Base-by-base conservation (phyloP, 2,329 filamentous ascomycete species). In the Apiospora arundinis region DNA sequence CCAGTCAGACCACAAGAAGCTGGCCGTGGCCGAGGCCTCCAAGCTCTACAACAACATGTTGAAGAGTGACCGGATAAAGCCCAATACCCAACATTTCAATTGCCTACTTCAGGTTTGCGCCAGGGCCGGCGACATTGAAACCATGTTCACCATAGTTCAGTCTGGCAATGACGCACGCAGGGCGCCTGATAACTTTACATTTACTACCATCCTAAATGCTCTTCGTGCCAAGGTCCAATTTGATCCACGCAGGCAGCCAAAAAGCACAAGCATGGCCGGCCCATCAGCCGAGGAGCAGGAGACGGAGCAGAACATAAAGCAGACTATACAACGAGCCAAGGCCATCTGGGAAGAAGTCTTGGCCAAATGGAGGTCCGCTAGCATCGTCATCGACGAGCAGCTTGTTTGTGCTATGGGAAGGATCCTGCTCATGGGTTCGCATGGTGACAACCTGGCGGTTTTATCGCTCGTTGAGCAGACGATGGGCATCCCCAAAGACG, bases 11-110 rank as follows among this genome's bases (percentile, higher is more conserved):
- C 87, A 92, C 72, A 82, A 86, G 0, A 84, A 87, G 60, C 80
- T 89, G 42, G 91, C 91, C 67, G 87, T 96, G 7, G 81, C 85
- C 70, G 91, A 92, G 74, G 94, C 94, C 0, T 81, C 95, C 65
- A 88, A 89, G 72, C 85, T 97, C 69, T 98, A 97, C 83, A 88
- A 93, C 75, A 90, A 90, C 70, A 92, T 98, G 83, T 86, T 87
- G 49, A 86, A 86, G 5, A 86, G 89, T 46, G 90, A 88, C 0
- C 85, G 86, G 9, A 85, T 97, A 68, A 87, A 91, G 74, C 92
- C 93, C 21, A 93, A 91, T 75, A 92, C 92, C 46, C 92, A 94
- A 71, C 96, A 98, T 78, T 90, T 93, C 74, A 99, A 99, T 79
- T 93, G 95, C 12, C 90, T 95, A n/a, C 84, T 99, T 63, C 90